These are phyloP conservation scores for Nannochloropsis granulata DNA, from an alignment of 108 stramenopile species.

Conservation along the genomic window DNA sequence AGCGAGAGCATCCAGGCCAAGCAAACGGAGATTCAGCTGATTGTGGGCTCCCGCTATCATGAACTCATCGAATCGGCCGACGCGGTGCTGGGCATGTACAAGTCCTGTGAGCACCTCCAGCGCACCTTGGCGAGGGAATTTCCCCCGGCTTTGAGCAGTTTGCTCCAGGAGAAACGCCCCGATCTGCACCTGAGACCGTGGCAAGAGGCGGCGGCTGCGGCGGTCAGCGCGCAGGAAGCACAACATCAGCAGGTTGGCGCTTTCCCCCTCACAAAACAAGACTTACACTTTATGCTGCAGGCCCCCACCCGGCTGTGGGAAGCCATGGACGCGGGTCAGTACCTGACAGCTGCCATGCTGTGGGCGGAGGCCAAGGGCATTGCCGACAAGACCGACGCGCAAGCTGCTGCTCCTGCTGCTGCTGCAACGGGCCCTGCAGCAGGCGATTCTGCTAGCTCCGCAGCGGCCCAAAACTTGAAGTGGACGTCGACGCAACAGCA, in stretches of 20 bases:
- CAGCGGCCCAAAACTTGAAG: not conserved
- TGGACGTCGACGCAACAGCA: not conserved
- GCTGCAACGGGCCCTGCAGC: not conserved
- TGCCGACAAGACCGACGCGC: not conserved
- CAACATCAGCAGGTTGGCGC: not conserved
- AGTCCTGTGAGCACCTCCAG: not conserved
- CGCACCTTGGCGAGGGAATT: not conserved
- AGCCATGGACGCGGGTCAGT: not conserved
- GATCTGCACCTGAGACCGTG: not conserved
- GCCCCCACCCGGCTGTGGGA: not conserved
- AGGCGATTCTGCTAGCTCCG: not conserved
- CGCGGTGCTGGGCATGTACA: not conserved
- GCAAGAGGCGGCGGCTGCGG: not conserved
- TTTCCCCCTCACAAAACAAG: not conserved
- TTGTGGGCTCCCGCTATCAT: conserved; percentile 17
- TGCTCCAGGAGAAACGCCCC: not conserved
- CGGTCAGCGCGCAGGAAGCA: not conserved
- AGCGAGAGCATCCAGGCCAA: not conserved
- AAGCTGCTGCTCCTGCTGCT: not conserved
- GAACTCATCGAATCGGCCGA: conserved; percentile 15
- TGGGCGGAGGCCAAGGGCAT: not conserved
- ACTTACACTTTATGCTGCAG: not conserved
- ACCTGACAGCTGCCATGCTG: not conserved
- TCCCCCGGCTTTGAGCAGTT: not conserved
- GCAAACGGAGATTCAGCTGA: conserved; percentile 9